Evolutionary conservation across 805 yeast species (phyloP).

Genomic region (Teunomyces funiuensis): DNA sequence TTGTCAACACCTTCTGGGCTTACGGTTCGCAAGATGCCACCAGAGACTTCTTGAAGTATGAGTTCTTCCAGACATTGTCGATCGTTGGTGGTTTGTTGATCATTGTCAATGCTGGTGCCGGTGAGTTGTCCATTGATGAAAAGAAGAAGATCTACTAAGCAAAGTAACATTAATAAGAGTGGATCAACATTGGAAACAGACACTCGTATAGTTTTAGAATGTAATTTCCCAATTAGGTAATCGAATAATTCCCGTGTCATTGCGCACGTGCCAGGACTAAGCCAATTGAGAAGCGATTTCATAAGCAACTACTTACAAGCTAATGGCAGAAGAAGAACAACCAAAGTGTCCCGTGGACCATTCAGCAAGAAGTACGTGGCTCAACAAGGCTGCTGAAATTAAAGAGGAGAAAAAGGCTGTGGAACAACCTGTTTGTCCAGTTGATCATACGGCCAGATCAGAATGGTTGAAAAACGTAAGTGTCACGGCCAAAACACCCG

Average conservation of each 20-base stretch:
- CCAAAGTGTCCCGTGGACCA: slow-evolving; percentile 57
- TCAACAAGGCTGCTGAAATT: slow-evolving; percentile 11
- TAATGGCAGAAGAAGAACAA: slow-evolving; percentile 17
- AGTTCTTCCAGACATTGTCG: slow-evolving; percentile 89
- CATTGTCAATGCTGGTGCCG: slow-evolving; percentile 95
- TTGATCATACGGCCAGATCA: slow-evolving; percentile 59
- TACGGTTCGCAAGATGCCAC: slow-evolving; percentile 66
- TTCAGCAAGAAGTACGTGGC: slow-evolving; percentile 35
- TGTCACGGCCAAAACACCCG: slow-evolving; percentile 27
- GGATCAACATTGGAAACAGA: too few relatives aligned
- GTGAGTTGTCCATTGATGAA: slow-evolving; percentile 88
- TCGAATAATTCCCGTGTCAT: not conserved
- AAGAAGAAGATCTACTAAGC: slow-evolving; percentile 84
- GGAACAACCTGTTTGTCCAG: slow-evolving; percentile 58
- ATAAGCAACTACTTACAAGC: not conserved
- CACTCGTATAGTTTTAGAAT: not conserved
- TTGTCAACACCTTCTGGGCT: slow-evolving; percentile 88
- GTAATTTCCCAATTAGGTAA: not conserved
- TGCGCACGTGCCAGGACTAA: not conserved
- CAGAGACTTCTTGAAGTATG: slow-evolving; percentile 88
- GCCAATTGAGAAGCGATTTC: not conserved
- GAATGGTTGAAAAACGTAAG: slow-evolving; percentile 49
- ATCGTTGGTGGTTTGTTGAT: slow-evolving; percentile 92
- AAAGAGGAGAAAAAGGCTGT: not conserved
- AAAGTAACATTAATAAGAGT: too few relatives aligned